Evolutionary conservation across 768 basidiomycete species (phyloP).

Genomic region (Pleurotus tuoliensis): DNA sequence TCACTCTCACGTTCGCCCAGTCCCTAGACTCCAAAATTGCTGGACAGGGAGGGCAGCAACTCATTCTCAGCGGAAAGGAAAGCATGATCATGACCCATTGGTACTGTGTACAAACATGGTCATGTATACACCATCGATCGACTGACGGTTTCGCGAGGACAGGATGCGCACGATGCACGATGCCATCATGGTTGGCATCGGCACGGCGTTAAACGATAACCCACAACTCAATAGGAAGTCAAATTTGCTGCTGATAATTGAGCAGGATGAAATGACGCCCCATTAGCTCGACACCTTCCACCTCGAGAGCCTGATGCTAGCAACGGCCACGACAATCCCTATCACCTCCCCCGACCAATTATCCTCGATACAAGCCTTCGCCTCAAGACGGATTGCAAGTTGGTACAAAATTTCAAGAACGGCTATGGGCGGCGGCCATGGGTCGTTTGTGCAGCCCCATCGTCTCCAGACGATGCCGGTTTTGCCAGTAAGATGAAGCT

Average conservation of each 20-base stretch:
- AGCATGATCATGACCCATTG: slow-evolving; percentile 95
- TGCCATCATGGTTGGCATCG: slow-evolving; percentile 86
- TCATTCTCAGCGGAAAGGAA: slow-evolving; percentile 79
- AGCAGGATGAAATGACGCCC: background rate
- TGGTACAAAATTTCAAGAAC: slow-evolving; percentile 58
- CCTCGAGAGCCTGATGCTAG: slow-evolving; percentile 22
- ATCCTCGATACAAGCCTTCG: slow-evolving; percentile 78
- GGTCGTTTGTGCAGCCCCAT: slow-evolving; percentile 49
- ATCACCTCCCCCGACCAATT: slow-evolving; percentile 72
- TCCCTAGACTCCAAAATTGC: slow-evolving; percentile 89
- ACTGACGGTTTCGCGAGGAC: background rate
- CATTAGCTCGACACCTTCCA: slow-evolving; percentile 55
- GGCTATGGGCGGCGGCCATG: slow-evolving; percentile 68
- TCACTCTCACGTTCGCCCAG: slow-evolving; percentile 86
- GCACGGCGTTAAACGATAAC: slow-evolving; percentile 87
- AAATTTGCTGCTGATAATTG: background rate
- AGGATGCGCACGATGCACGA: slow-evolving; percentile 95
- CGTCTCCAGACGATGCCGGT: slow-evolving; percentile 3
- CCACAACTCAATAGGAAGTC: slow-evolving; percentile 87
- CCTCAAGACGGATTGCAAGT: slow-evolving; percentile 61
- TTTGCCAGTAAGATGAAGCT: slow-evolving; percentile 18
- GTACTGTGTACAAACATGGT: slow-evolving; percentile 35
- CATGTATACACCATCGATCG: background rate
- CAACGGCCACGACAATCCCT: slow-evolving; percentile 23
- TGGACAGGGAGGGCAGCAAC: slow-evolving; percentile 64